Conservation (phyloP, 768 basidiomycete genomes). For the Megacollybia marginata region DNA sequence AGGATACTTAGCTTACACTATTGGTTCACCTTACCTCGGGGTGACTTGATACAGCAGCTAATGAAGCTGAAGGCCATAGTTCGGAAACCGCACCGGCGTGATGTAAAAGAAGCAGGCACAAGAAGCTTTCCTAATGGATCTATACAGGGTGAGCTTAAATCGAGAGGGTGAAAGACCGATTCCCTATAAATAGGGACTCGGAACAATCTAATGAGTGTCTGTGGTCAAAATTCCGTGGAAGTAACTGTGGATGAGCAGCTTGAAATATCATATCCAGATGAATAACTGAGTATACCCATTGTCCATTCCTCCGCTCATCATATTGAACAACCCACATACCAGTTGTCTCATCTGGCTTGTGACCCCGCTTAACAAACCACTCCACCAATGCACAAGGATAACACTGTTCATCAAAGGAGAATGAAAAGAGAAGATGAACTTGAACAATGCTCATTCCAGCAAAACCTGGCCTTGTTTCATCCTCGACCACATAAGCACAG, state of each 20-base stretch:
- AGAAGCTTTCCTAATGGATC: too few relatives aligned
- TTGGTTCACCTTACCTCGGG: too few relatives aligned
- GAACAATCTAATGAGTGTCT: too few relatives aligned
- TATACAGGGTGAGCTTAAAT: too few relatives aligned
- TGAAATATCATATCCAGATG: conserved; percentile 13
- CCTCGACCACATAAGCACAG: conserved; percentile 10
- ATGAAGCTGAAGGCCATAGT: too few relatives aligned
- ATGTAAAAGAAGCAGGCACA: too few relatives aligned
- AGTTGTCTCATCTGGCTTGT: conserved; percentile 9
- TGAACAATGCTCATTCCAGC: conserved; percentile 12
- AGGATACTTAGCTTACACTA: too few relatives aligned
- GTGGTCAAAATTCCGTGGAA: conserved; percentile 6
- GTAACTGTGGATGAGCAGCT: conserved; percentile 5
- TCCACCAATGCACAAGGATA: conserved; percentile 19
- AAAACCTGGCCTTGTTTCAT: conserved; percentile 8
- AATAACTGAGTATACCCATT: neutral
- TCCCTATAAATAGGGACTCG: too few relatives aligned
- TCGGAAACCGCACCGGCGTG: too few relatives aligned
- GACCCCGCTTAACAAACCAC: conserved; percentile 15
- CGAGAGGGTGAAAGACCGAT: too few relatives aligned
- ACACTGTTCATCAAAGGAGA: conserved; percentile 4
- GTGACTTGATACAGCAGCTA: too few relatives aligned
- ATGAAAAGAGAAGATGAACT: conserved; percentile 15
- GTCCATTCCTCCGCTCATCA: too few relatives aligned
- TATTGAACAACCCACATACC: conserved; percentile 20